Evolutionary conservation across 352 stramenopile species (phyloP).

Genomic region (Phytophthora quininea): DNA sequence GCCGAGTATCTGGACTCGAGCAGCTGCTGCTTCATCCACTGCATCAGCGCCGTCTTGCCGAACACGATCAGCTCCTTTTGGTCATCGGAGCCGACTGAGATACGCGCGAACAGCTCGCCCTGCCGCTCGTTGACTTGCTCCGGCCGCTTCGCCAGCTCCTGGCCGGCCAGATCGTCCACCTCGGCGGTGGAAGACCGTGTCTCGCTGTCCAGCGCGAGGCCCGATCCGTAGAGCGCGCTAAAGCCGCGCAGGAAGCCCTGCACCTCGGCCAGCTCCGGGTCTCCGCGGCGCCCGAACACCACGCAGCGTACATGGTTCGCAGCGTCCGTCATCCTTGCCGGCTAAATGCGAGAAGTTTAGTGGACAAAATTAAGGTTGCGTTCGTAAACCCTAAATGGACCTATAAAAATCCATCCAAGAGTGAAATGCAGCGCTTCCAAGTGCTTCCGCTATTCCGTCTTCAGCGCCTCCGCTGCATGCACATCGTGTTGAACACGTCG

Average conservation of each 20-base stretch:
- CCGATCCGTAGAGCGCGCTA: constrained; percentile 57
- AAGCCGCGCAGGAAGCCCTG: constrained; percentile 58
- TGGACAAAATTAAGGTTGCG: too few relatives aligned
- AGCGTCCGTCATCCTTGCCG: constrained; percentile 80
- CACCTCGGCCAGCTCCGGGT: constrained; percentile 34
- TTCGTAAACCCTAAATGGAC: constrained; percentile 98
- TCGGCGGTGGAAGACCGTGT: constrained; percentile 14
- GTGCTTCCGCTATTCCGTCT: too few relatives aligned
- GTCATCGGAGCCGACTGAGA: constrained; percentile 28
- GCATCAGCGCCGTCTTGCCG: constrained; percentile 32
- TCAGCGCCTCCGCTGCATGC: too few relatives aligned
- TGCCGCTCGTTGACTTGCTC: constrained; percentile 24
- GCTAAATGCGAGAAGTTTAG: too few relatives aligned
- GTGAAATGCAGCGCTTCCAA: too few relatives aligned
- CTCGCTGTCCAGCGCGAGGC: constrained; percentile 43
- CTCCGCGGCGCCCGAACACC: constrained; percentile 34
- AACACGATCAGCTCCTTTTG: constrained; percentile 30
- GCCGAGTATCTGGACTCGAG: constrained; percentile 36
- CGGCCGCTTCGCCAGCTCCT: constrained; percentile 19
- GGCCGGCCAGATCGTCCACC: constrained; percentile 15
- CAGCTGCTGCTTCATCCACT: constrained; percentile 45
- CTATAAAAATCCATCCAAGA: too few relatives aligned
- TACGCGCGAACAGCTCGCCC: constrained; percentile 29
- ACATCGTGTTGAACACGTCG: too few relatives aligned
- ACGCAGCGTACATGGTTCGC: constrained; percentile 75